Evolutionary conservation across 1,284 basidiomycete genomes (phyloP).

Genomic region (Ganoderma multipileum): DNA sequence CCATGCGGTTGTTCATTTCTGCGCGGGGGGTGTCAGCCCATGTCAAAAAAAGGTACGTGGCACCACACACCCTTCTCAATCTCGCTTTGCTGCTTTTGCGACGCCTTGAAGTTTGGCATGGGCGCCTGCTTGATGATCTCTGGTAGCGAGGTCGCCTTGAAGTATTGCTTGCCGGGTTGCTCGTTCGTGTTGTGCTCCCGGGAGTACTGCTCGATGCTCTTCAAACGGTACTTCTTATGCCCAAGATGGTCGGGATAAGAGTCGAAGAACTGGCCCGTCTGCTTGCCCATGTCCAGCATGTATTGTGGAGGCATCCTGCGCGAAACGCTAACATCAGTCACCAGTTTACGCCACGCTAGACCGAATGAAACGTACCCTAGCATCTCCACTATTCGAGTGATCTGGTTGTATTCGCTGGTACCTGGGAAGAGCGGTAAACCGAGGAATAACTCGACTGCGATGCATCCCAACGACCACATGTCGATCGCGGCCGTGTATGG

Average conservation of each 20-base stretch:
- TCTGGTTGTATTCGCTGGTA: conserved; percentile 98
- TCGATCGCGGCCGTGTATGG: conserved; percentile 95
- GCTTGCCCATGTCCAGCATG: conserved; percentile 97
- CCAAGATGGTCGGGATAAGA: conserved; percentile 81
- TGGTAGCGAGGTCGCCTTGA: conserved; percentile 92
- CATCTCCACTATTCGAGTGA: conserved; percentile 98
- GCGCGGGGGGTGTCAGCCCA: conserved; percentile 22
- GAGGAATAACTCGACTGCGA: conserved; percentile 97
- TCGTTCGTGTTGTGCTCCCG: conserved; percentile 95
- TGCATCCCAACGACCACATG: conserved; percentile 96
- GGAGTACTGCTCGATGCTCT: conserved; percentile 94
- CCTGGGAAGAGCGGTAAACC: conserved; percentile 97
- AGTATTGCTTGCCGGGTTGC: conserved; percentile 98
- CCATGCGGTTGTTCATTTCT: conserved; percentile 94
- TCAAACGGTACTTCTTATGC: conserved; percentile 90
- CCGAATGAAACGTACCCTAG: conserved; percentile 74
- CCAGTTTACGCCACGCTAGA: background rate
- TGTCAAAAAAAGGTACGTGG: conserved; percentile 17
- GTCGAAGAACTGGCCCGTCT: conserved; percentile 95
- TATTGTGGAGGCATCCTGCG: conserved; percentile 85
- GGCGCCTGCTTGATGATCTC: conserved; percentile 98
- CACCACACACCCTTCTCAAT: conserved; percentile 84
- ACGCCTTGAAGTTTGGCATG: conserved; percentile 77
- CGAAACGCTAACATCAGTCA: conserved; percentile 14
- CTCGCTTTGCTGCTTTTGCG: conserved; percentile 84